Evolutionary conservation across 2,329 filamentous ascomycete species (phyloP), one percentile per base, ranked within the genome.

Genomic region (Aureobasidium sp.): DNA sequence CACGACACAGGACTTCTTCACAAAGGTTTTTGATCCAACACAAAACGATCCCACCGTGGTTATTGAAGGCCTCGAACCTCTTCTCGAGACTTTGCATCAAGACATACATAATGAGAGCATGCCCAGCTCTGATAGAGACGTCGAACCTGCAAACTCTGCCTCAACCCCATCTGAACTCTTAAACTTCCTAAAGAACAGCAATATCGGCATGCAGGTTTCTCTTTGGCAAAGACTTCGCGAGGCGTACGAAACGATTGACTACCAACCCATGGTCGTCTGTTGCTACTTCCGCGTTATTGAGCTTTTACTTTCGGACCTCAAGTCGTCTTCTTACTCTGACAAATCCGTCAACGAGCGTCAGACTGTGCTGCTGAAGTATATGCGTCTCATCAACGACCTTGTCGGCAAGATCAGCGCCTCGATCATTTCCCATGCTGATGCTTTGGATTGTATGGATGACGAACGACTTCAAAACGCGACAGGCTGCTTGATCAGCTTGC

Each of bases 1-100:
- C 37, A 96, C 90, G 15, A 97, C 93, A 0, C 94, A 96, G 84
- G 93, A 97, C 70, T 97, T 97, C 73, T 97, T 99, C 74, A 81
- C 91, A 56, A 90, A 87, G 41, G 84, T 99, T 0, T 97, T 97
- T 71, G 88, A 90, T 64, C 87, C 91, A 41, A 88, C 94, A 62
- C 84, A 87, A 63, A 86, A 87, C 51, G 87, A 97, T 67, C 90
- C 93, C 0, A 83, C 93, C 14, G 83, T 87, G 5, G 85, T 97
- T 22, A 97, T 99, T 63, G 91, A 97, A 70, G 94, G 87, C 31
- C 78, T 99, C 39, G 94, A 99, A 70, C 94, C 94, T 4, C 89
- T 99, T 11, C 79, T 99, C 5, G 93, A 97, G 65, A 77, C 81
- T 5, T 80, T 85, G 0, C 83, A 86, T 49, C 20, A 29, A 8